A percentile compares a stretch with the other conserved stretches of the same genome.
phyloP scores from a whole-genome alignment of 345 rosid genomes.

The Eucalyptus shirleyi region DNA sequence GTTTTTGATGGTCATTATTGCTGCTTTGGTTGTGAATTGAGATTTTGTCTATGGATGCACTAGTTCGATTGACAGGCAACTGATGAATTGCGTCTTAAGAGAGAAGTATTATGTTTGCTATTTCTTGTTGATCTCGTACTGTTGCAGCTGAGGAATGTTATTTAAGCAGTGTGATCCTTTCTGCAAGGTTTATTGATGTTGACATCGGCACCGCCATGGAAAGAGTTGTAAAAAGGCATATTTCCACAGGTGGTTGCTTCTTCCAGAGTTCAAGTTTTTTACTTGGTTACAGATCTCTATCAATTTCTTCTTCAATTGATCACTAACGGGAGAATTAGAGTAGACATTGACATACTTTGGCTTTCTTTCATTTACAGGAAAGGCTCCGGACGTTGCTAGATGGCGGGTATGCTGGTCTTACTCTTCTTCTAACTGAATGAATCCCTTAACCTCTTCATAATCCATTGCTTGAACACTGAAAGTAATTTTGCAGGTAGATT shows the following conservation, averaged over 20 bases:
- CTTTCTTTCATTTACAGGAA: conserved; percentile 33
- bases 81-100: not conserved
- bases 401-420: conserved; percentile 49
- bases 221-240: conserved; percentile 63
- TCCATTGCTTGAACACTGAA: not conserved
- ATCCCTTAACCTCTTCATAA: not conserved
- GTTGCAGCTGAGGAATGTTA: not conserved
- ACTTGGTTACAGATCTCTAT: not conserved
- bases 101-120: not conserved
- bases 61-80: not conserved
- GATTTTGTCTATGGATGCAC: not conserved
- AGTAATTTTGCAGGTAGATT: conserved; percentile 43
- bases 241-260: conserved; percentile 48
- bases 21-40: not conserved
- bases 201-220: conserved; percentile 69
- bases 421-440: not conserved
- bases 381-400: conserved; percentile 60
- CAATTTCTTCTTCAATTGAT: not conserved
- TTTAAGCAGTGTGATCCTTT: not conserved
- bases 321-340: not conserved
- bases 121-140: not conserved
- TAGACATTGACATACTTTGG: not conserved
- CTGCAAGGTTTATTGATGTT: conserved; percentile 63
- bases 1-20: not conserved
- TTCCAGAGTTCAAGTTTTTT: not conserved